Base-by-base conservation (phyloP, 2,329 filamentous ascomycete species). In the Aspergillus sojae region DNA sequence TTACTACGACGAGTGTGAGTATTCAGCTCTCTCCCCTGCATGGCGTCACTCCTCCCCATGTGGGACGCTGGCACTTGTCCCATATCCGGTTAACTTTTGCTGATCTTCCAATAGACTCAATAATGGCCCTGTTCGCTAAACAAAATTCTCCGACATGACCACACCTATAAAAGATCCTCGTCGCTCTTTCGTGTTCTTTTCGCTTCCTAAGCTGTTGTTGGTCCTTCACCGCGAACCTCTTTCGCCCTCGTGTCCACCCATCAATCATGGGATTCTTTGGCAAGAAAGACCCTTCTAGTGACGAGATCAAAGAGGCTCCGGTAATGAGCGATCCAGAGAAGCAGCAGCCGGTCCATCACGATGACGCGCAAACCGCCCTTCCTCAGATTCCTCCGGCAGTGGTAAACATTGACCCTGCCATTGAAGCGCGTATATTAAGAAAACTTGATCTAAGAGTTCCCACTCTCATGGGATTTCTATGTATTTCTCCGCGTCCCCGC, bases 391-490 rank as follows among this genome's bases (percentile, higher is more conserved):
- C 68, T 10, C 45, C 58, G n/a, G 28, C 64, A 6, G 39, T 50
- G 9, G 50, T 65, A 11, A 30, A 65, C 56, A 76, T 79, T 55
- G 75, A 79, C 55, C 75, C 76, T 11, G 71, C 68, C 30, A 39
- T 79, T 26, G 78, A 80, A 64, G 69, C 68, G 32, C 72, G 73
- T 16, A 69, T 80, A 4, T 57, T 80, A 52, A 70, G 74, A 14
- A 80, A 80, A 63, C 53, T 80, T 58, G 78, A 80, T 57, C 65
- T 61, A 58, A 70, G 73, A 39, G 68, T 80, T 21, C 76, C 76
- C 4, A 74, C 73, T 0, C 67, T 80, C 30, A 65, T 79, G 57
- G 77, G 69, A 3, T 79, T 78, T 58, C 71, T 81, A 62, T 81
- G 79, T 81, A 75, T 64, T 75, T 60, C 21, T 53, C 16, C 19